Base-by-base conservation (phyloP, 78 protist genomes). In the Dictyostelium capitatum region DNA sequence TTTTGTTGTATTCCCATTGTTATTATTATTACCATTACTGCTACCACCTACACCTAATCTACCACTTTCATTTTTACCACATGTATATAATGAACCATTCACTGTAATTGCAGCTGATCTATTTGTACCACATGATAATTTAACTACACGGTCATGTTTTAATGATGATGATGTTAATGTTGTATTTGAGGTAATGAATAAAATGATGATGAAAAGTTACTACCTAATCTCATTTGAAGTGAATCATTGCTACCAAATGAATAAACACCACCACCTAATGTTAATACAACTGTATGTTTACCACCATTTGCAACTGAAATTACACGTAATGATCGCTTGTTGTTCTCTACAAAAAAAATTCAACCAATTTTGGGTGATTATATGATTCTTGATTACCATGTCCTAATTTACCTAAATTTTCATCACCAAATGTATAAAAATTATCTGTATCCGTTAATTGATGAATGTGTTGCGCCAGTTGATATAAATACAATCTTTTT, bases 51-150 rank as follows among this genome's bases (percentile, higher is more conserved):
- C 75, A 9, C 94, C 94, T 2, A 77, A 32, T 20, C 94, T 25
- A 23, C 94, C 94, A 50, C 79, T 78, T 28, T 89, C 94, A 41
- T 85, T 85, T 56, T 82, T 30, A 28, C 94, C 94, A 67, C 79
- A 89, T 23, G 94, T 89, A 48, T 43, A 89, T 6, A 89, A 56
- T 19, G 19, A 32, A 6, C 94, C 94, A 9, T 11, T 23, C 6
- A n/a, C 48, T 0, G 70, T 64, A 8, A 89, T 37, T 3, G 32
- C 82, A 12, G 89, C 94, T 1, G 94, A 56, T 48, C 89, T 20
- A 32, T 25, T 72, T 0, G 81, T 79, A 25, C 87, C 37, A 20
- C 83, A 79, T 37, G 83, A 79, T 20, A 79, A 20, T 37, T 54
- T 79, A 9, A 77, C 47, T 37, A 19, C 9, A 8, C 6, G 6